Evolutionary conservation across 352 stramenopile genomes (phyloP), one percentile per base, ranked within the genome.

Genomic region (Globisporangium nunn): DNA sequence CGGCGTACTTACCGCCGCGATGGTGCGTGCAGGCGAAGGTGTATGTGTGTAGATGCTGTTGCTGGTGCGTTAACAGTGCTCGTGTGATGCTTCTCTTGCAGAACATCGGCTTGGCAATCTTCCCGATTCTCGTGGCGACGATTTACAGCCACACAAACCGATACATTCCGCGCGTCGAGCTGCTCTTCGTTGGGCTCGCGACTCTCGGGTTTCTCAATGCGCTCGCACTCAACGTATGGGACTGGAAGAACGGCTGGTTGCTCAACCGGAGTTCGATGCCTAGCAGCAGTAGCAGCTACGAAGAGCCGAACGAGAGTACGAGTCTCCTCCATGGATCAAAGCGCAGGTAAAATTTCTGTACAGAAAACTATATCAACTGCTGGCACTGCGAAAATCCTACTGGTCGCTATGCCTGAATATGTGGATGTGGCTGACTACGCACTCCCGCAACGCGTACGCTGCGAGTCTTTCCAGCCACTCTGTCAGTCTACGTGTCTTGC

Each of bases 201-300:
- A 18, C 54, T 18, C 15, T 72, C 15, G 75, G 75, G 6, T 56
- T 72, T 6, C 6, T 80, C 14, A 57, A 78, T 28, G 76, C 70
- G 6, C 45, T 85, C 0, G 48, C 97, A 17, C 96, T 99, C 77
- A 99, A 99, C 71, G 96, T 99, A 17, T 62, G 50, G 39, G 56
- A 62, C 50, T 62, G 49, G 56, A 59, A 54, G 46, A 47, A 64
- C 18, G 41, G 52, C 17, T 64, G 51, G 58, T 44, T 64, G 43
- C 58, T 68, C 12, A 68, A 68, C 23, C 54, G 54, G 7, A 41
- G 43, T 18, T 18, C 28, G 33, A 11, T 37, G 33, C 33, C 33
- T 8, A 23, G 23, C 23, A 23, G 23, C 33, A 11, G 33, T 8
- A 5, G 33, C 23, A 37, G 33, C 33, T 37, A 5, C 33, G 33